phyloP scores from a whole-genome alignment of 2,329 filamentous ascomycete genomes.

The Erysiphe pulchra region DNA sequence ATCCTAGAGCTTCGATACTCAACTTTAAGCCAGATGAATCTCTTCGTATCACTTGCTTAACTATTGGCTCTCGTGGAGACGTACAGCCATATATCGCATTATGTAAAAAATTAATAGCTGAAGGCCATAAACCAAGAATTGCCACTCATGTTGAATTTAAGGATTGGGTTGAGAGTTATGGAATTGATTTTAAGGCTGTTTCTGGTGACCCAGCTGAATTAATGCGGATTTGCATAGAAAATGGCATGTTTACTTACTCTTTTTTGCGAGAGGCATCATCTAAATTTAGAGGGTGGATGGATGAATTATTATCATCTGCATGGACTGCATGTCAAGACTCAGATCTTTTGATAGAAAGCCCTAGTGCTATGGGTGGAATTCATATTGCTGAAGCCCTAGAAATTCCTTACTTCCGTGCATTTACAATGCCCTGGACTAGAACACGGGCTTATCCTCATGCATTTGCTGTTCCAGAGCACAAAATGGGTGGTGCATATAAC shows the following conservation, averaged over 20 bases:
- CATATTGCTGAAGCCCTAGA: constrained; percentile 84
- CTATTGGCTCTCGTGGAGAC: constrained; percentile 84
- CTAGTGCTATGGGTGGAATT: constrained; percentile 90
- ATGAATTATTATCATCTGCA: constrained; percentile 58
- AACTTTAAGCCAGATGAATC: constrained; percentile 70
- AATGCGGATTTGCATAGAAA: constrained; percentile 88
- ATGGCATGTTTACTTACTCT: constrained; percentile 85
- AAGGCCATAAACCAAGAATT: constrained; percentile 69
- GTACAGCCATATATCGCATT: constrained; percentile 95
- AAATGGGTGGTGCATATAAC: constrained; percentile 89
- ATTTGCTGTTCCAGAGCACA: constrained; percentile 76
- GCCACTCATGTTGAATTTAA: constrained; percentile 83
- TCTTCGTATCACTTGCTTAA: constrained; percentile 71
- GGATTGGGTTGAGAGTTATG: constrained; percentile 71
- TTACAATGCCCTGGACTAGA: constrained; percentile 96
- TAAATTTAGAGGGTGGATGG: constrained; percentile 86
- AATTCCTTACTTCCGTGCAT: constrained; percentile 90
- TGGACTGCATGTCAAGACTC: constrained; percentile 66
- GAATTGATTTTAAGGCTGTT: constrained; percentile 74
- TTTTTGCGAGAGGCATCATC: constrained; percentile 71
- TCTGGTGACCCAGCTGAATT: constrained; percentile 81
- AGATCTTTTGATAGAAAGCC: constrained; percentile 82
- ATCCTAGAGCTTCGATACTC: constrained; percentile 63
- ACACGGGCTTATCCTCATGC: constrained; percentile 91
- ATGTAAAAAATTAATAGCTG: constrained; percentile 67